Conservation (phyloP, 495 filamentous ascomycete species). For the Penicillium canariense region DNA sequence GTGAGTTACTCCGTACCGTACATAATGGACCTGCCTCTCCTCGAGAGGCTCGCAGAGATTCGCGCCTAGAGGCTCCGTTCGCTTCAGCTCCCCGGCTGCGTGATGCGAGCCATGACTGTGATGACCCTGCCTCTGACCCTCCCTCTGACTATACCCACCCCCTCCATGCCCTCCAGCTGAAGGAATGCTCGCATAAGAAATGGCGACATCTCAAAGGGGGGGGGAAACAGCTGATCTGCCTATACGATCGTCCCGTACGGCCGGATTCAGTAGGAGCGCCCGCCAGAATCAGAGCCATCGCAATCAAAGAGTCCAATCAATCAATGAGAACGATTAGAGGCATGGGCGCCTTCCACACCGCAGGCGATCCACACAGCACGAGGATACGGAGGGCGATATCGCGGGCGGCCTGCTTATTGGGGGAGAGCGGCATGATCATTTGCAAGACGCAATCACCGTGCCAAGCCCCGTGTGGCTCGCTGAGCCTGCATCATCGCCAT, state of each 20-base stretch:
- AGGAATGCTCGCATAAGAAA: neutral
- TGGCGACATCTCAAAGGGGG: neutral
- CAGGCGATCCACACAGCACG: slow-evolving; percentile 21
- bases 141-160: neutral
- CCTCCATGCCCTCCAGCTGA: neutral
- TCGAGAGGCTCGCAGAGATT: too few species aligned
- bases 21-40: too few species aligned
- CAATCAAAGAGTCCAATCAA: neutral
- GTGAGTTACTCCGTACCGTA: too few species aligned
- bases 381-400: slow-evolving; percentile 18
- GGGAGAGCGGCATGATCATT: slow-evolving; percentile 19
- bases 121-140: neutral
- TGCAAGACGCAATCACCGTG: slow-evolving; percentile 8
- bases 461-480: slow-evolving; percentile 26
- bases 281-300: too few species aligned
- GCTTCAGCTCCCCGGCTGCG: neutral
- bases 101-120: too few species aligned
- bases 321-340: slow-evolving; percentile 4
- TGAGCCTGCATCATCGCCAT: slow-evolving; percentile 5
- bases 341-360: slow-evolving; percentile 14
- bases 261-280: neutral
- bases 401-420: slow-evolving; percentile 21
- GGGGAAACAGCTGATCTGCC: neutral
- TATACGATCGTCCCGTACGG: neutral
- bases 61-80: too few species aligned